A percentile compares a stretch with the other conserved stretches of the same genome.
Conservation (phyloP, 2,329 filamentous ascomycete species). For the Tolypocladium inflatum region DNA sequence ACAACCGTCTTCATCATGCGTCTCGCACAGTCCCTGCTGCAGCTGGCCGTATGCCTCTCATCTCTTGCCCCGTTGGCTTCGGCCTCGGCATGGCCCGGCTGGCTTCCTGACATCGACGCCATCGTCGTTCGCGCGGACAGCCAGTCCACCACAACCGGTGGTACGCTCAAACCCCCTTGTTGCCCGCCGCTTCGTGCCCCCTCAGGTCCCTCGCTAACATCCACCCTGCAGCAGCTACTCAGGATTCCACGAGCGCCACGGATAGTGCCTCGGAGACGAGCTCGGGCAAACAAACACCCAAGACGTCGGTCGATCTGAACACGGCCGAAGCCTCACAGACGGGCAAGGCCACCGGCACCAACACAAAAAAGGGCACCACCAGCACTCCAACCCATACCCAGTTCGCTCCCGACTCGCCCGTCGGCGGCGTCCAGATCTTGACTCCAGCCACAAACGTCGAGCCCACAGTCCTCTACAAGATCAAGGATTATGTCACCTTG, state of each 20-base stretch:
- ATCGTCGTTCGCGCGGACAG: constrained; percentile 42
- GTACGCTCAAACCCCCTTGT: background rate
- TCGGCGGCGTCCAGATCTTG: constrained; percentile 43
- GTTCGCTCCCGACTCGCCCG: constrained; percentile 35
- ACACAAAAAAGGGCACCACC: constrained; percentile 13
- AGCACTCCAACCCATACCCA: constrained; percentile 23
- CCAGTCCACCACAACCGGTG: constrained; percentile 7
- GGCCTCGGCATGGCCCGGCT: constrained; percentile 46
- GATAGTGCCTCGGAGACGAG: background rate
- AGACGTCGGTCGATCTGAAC: constrained; percentile 27
- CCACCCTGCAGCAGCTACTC: background rate
- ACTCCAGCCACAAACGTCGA: constrained; percentile 36
- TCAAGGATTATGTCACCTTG: constrained; percentile 50
- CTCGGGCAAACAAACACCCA: background rate
- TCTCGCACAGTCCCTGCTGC: constrained; percentile 34
- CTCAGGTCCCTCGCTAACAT: background rate
- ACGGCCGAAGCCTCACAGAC: constrained; percentile 19
- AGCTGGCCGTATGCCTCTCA: constrained; percentile 39
- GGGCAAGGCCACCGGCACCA: constrained; percentile 14
- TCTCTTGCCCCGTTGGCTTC: constrained; percentile 40
- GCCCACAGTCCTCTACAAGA: constrained; percentile 45
- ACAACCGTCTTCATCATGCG: constrained; percentile 32
- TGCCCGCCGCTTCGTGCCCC: background rate
- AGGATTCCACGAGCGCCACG: background rate
- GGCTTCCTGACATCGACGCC: constrained; percentile 42